A percentile compares a stretch with the other conserved stretches of the same genome.
These are phyloP conservation scores for Agastache rugosa DNA, from an alignment of 257 asterid species.

Conservation along the genomic window DNA sequence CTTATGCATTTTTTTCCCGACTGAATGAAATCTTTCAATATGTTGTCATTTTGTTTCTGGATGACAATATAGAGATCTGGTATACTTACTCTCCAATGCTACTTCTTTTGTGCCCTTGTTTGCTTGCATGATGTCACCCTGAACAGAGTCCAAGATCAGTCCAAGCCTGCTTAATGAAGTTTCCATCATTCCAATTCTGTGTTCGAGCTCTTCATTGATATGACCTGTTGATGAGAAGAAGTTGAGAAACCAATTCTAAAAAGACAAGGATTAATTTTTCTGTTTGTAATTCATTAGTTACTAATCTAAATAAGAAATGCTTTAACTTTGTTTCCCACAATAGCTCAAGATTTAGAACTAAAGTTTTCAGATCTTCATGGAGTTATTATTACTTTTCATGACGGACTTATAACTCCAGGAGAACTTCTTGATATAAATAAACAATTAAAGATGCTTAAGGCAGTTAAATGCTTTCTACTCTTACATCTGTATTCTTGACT, in stretches of 20 bases:
- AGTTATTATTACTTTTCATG: not conserved
- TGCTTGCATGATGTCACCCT: constrained; percentile 84
- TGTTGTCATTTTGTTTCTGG: constrained; percentile 4
- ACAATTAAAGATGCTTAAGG: constrained; percentile 22
- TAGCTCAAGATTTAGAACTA: constrained; percentile 14
- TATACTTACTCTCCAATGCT: constrained; percentile 69
- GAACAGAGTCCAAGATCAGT: constrained; percentile 85
- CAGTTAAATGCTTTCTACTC: constrained; percentile 33
- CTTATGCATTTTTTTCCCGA: constrained; percentile 12
- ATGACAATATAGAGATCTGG: constrained; percentile 18
- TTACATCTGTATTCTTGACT: constrained; percentile 76
- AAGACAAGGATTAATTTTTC: constrained; percentile 4
- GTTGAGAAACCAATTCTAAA: constrained; percentile 25
- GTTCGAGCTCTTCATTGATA: constrained; percentile 80
- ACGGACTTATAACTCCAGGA: constrained; percentile 27
- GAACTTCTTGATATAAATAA: constrained; percentile 24
- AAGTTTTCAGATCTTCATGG: not conserved
- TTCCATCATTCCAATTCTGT: constrained; percentile 82
- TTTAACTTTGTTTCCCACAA: constrained; percentile 2
- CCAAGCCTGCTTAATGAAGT: constrained; percentile 81
- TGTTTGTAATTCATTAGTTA: not conserved
- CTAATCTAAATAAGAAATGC: constrained; percentile 6
- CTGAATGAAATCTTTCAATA: constrained; percentile 23
- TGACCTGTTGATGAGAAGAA: constrained; percentile 62
- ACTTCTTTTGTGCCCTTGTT: constrained; percentile 87